Percentiles rank a stretch among this genome's conserved stretches.
phyloP scores from a whole-genome alignment of 805 yeast species.

The Metschnikowia lunata region DNA sequence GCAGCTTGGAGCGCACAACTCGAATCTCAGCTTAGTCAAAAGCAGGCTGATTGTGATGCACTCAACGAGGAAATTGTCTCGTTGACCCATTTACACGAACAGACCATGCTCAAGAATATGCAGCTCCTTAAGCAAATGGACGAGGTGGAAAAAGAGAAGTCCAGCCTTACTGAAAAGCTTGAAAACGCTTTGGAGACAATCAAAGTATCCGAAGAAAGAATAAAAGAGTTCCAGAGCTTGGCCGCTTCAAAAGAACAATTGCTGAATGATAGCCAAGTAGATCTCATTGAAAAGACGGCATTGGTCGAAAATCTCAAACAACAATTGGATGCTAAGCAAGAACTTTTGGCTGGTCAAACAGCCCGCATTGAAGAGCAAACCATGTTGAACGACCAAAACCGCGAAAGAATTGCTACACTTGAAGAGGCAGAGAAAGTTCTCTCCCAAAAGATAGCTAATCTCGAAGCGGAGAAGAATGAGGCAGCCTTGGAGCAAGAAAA shows the following conservation, averaged over 20 bases:
- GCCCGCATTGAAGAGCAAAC: background rate
- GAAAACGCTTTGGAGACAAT: background rate
- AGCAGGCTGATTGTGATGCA: background rate
- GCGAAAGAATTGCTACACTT: conserved; percentile 1
- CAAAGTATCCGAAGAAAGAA: background rate
- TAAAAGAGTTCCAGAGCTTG: background rate
- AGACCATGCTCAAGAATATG: background rate
- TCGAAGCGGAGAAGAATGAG: background rate
- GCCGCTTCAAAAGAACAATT: background rate
- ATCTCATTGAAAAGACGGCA: background rate
- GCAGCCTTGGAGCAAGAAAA: background rate
- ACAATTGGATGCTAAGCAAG: background rate
- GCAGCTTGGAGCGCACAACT: background rate
- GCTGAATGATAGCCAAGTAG: background rate
- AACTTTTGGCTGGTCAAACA: background rate
- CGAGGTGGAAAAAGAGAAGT: background rate
- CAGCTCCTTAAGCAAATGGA: background rate
- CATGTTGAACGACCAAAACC: background rate
- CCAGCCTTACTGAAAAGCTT: background rate
- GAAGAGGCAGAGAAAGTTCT: background rate
- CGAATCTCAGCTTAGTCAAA: background rate
- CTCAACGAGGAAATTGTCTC: background rate
- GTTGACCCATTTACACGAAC: background rate
- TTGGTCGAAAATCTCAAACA: background rate
- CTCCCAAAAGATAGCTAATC: background rate